Base-by-base conservation (phyloP, 495 filamentous ascomycete genomes). In the Xylaria castorea region DNA sequence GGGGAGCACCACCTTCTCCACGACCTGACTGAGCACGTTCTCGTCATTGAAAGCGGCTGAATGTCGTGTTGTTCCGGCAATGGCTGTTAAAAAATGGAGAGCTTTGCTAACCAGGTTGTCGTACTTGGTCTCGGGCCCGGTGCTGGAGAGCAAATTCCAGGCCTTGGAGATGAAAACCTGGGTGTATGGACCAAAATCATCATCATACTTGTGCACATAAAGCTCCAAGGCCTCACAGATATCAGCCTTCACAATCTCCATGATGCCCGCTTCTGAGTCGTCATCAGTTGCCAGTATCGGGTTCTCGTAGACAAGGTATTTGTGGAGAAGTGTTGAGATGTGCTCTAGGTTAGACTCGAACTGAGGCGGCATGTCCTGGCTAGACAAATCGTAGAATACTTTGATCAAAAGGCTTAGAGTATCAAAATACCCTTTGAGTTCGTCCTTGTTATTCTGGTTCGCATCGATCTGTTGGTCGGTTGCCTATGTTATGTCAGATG, bases 81-180 rank as follows among this genome's bases (percentile, higher is more conserved):
- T 92, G 14, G 94, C 93, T 1, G 94, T 98, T 79, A 99, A 83
- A 82, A 98, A 99, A 69, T 97, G 91, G 63, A 99, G 84, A 0
- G 94, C 94, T 79, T 92, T 93, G 87, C 96, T 97, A 67, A 97
- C 94, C n/a, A 99, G 85, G 71, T 93, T 93, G 78, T 99, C 97
- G 78, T 95, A 96, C 80, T 97, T 97, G 58, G 92, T 94, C 81
- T 97, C 90, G 16, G 91, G 88, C 0, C 95, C 94, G 70, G 94
- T 89, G 5, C 89, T 90, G 22, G 95, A 97, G 73, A 99, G 86
- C 73, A 99, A 86, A 74, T 88, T 91, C 97, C 97, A 99, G 9
- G 94, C 94, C 72, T 89, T 95, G 48, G 89, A 89, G 62, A 97
- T 91, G 82, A 98, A 98, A 46, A 91, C 89, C 32, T 88, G 88